Percentiles rank a stretch among this genome's conserved stretches.
phyloP scores from a whole-genome alignment of 140 eudicot species.

The Senecio squalidus region DNA sequence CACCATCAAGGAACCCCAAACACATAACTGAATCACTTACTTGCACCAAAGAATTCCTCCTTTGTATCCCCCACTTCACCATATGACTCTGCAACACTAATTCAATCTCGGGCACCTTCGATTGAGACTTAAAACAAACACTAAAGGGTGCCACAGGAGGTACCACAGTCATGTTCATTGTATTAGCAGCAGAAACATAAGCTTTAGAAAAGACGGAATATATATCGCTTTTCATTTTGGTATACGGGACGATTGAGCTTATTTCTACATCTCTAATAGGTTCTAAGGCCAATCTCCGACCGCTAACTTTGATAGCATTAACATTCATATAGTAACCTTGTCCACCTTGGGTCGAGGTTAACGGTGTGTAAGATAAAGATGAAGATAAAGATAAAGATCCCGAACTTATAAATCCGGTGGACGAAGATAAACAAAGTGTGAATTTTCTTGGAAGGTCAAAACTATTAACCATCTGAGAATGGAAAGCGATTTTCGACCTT shows the following conservation, averaged over 20 bases:
- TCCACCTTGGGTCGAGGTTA: constrained; percentile 17
- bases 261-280: constrained; percentile 35
- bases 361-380: constrained; percentile 64
- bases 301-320: constrained; percentile 42
- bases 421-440: constrained; percentile 50
- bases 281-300: constrained; percentile 33
- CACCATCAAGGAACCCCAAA: constrained; percentile 77
- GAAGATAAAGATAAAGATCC: constrained; percentile 18
- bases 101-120: constrained; percentile 49
- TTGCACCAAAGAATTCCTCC: constrained; percentile 56
- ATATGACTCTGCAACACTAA: constrained; percentile 61
- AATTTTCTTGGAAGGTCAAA: constrained; percentile 53
- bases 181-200: constrained; percentile 30
- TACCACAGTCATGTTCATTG: constrained; percentile 49
- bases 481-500: constrained; percentile 44
- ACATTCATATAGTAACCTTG: constrained; percentile 41
- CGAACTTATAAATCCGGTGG: constrained; percentile 42
- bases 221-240: constrained; percentile 42
- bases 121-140: constrained; percentile 39
- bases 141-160: constrained; percentile 49
- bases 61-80: constrained; percentile 65
- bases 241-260: constrained; percentile 54
- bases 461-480: constrained; percentile 38
- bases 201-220: constrained; percentile 34
- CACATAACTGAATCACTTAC: constrained; percentile 63